Conservation (phyloP, 306 rosid species). For the Prunus mume region DNA sequence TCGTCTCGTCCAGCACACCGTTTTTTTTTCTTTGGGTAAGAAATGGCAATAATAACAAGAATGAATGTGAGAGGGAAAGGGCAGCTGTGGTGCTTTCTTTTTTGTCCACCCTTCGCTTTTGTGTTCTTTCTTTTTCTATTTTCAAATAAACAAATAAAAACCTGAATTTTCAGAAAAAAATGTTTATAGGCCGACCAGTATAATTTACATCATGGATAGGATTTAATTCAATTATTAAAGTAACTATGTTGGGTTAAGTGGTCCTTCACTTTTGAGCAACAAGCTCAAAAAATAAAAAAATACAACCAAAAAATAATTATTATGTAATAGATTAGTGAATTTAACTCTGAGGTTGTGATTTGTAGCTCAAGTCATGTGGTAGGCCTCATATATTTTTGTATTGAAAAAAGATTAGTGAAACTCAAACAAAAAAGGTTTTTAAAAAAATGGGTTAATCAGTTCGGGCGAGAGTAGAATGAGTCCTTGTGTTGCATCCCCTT, state of each 20-base stretch:
- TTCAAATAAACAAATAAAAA: not conserved
- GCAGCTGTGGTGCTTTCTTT: not conserved
- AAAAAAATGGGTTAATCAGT: too few relatives aligned
- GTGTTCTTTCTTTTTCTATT: not conserved
- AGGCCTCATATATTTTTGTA: too few relatives aligned
- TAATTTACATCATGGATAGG: not conserved
- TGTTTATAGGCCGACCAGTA: not conserved
- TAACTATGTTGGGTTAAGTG: not conserved
- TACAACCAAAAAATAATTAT: too few relatives aligned
- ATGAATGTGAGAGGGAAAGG: not conserved
- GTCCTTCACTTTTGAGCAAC: not conserved
- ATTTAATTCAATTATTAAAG: not conserved
- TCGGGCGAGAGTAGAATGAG: too few relatives aligned
- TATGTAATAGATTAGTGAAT: too few relatives aligned
- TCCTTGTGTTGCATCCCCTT: too few relatives aligned
- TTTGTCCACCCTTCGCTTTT: not conserved
- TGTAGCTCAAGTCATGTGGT: too few relatives aligned
- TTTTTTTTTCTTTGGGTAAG: not conserved
- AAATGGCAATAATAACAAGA: not conserved
- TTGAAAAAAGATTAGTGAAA: too few relatives aligned
- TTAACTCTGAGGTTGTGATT: too few relatives aligned
- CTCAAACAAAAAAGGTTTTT: too few relatives aligned
- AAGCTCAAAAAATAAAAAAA: not conserved
- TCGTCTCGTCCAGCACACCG: conserved; percentile 10
- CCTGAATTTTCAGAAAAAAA: not conserved